Base-by-base conservation (phyloP, 768 basidiomycete genomes). In the Chlorophyllum brunneum region DNA sequence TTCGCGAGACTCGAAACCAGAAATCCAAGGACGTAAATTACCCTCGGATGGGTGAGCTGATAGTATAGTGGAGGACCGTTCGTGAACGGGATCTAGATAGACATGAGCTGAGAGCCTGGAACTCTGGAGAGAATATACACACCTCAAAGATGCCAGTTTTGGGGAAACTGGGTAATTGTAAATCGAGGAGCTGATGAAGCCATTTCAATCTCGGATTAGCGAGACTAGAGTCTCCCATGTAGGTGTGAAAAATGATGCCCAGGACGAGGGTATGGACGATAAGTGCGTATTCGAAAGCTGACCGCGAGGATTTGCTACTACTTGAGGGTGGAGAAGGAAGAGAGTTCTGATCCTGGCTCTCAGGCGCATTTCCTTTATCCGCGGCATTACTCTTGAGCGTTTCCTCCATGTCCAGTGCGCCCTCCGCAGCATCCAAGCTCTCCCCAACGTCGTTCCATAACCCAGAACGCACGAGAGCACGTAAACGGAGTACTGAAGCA, bases 101-200 rank as follows among this genome's bases (percentile, higher is more conserved):
- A 72, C 16, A 16, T 33, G 62, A 23, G 13, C 37, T n/a, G 9
- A 56, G 26, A 47, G 40, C 34, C 46, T 29, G 42, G 16, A 22
- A 13, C 24, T 27, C 34, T 34, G 33, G 46, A 29, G 51, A 49
- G 49, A 33, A 54, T 41, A 31, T 22, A 51, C 55, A 2, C 26
- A 70, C 67, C 48, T 69, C 62, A 26, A 73, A 63, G 27, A 76
- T 61, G 2, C 76, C 75, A 55, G 51, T 45, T 45, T 46, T 53
- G 2, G 51, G 51, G n/a, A 53, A 57, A 55, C 5, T 58, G 36
- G 55, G 70, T 64, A 49, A 69, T 64, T 24, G 61, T 63, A 61
- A 53, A 59, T 91, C 89, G 45, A 91, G 73, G 23, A 88, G 64
- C n/a, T 76, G 71, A 62, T 92, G 88, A 1, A 92, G 64, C 39